Evolutionary conservation across 371 early-diverging fungal species (phyloP), one percentile per base, ranked within the genome.

Genomic region (Mucor circinelloides): DNA sequence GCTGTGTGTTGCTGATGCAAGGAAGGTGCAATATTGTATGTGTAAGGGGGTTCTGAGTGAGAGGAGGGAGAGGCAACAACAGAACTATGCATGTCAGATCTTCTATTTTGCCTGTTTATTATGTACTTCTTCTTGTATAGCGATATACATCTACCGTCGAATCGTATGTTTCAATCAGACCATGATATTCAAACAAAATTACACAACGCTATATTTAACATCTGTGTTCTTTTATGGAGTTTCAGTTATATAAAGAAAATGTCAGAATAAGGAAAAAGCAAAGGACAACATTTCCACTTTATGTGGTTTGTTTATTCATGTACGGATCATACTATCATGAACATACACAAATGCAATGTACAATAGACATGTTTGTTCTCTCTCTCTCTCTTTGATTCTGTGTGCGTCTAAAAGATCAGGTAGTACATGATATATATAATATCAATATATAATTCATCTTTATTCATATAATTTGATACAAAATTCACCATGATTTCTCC

Each of bases 31-130:
- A 50, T 10, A 25, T 3, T 50, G 25, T 3, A 55, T 36, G 30
- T 28, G 30, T 12, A 46, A 66, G 66, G 66, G 66, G 61, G 62
- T 61, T 60, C 60, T 60, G 60, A 60, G 31, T 55, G 55, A n/a
- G 55, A 55, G 50, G 50, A 50, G 32, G 64, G 63, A 40, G 52
- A 30, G 42, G n/a, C 34, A 30, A 28, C 38, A 23, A 50, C 23
- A 9, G 58, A 31, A 30, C 59, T n/a, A 58, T 58, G 63, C 64
- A 63, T 63, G 55, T 55, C 56, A 63, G 31, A 58, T 63, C 36
- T 58, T 61, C 58, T 63, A 54, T 63, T 63, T 54, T 48, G 61
- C 61, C 48, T 48, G 30, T 61, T 25, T 61, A 31, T 59, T 30
- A 61, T 48, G 46, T 44, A 19, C 50, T 55, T 5, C 27, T 52